phyloP scores from a whole-genome alignment of 345 rosid genomes.

The Salix caprea region DNA sequence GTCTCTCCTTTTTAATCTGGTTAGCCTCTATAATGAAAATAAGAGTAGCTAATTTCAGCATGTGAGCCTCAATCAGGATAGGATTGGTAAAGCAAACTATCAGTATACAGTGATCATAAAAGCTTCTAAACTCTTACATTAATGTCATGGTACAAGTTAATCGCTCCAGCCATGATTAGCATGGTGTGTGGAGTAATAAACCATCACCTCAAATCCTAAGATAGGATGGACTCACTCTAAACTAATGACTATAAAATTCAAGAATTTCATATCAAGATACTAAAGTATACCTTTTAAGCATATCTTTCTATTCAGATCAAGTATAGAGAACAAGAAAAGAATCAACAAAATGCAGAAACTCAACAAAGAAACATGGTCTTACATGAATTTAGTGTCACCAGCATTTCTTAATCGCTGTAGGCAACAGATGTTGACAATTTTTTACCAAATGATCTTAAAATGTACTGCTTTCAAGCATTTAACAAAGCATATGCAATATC shows the following conservation, averaged over 20 bases:
- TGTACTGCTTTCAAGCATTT: neutral
- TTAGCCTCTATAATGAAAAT: no score
- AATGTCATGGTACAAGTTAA: neutral
- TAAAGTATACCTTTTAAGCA: neutral
- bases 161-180: neutral
- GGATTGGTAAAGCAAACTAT: neutral
- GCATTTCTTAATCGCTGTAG: neutral
- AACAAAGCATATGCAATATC: neutral
- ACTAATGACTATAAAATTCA: neutral
- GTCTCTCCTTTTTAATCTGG: neutral
- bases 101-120: neutral
- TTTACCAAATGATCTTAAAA: neutral
- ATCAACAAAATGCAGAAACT: neutral
- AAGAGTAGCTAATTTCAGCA: neutral
- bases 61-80: neutral
- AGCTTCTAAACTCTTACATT: neutral
- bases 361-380: neutral
- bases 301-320: neutral
- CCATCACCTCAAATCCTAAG: neutral
- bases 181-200: neutral
- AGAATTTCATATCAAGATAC: neutral
- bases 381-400: neutral
- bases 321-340: neutral
- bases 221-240: neutral
- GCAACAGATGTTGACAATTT: neutral